Base-by-base conservation (phyloP, 306 rosid genomes). In the Trifolium repens region DNA sequence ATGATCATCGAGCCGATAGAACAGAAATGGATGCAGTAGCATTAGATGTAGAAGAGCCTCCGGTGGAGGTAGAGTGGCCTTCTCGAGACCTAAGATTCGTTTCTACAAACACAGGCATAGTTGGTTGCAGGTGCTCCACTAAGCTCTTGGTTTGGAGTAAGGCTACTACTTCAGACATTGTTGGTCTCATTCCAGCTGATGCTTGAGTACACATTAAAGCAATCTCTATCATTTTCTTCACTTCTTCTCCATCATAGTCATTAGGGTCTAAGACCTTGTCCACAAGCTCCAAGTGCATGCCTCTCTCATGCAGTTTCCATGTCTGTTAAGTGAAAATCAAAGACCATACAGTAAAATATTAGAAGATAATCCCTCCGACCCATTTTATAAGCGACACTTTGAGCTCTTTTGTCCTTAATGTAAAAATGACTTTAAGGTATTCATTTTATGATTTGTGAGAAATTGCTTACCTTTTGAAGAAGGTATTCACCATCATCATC, bases 171-270 rank as follows among this genome's bases (percentile, higher is more conserved):
- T 90, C 89, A 76, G 93, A 85, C 96, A 90, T 90, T 27, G 89
- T 80, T 76, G 96, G 93, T 69, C 96, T 88, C 53, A 63, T 14
- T 19, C 75, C 72, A 30, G 90, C 68, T 19, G 96, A 81, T 63
- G 96, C 69, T 66, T 90, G 93, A 47, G 87, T 83, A 87, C 93
- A 90, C 60, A 84, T 27, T 37, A 88, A 69, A 63, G 85, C 93
- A 52, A 90, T 82, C 75, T 87, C 91, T 46, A 83, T 26, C 8
- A 78, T 32, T 30, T 74, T 90, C 79, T 85, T 85, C 81, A 88
- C 79, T 67, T 84, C 88, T 80, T 85, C 91, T 67, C 44, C 70
- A 60, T 82, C 81, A 61, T 83, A 87, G 0, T 88, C 90, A 8
- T 76, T 62, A 46, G 86, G 73, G 24, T 87, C 84, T 57, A 90